Evolutionary conservation across 1,139 yeast species (phyloP).

Genomic region (Nakaseomyces uthaithaninus): DNA sequence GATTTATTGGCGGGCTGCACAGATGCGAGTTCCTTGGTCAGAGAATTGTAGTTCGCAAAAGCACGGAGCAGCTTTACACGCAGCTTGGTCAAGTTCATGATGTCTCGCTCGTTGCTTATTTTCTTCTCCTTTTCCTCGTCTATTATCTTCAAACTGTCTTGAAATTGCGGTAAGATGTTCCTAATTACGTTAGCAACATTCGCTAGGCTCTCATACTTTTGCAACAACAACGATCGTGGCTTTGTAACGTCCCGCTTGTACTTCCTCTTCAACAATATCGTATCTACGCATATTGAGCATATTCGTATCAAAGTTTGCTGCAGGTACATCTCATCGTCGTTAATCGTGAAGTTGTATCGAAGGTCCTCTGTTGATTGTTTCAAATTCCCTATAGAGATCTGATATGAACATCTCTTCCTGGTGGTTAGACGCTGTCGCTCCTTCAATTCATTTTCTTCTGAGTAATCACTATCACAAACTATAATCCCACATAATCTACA

Average conservation of each 20-base stretch:
- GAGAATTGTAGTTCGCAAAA: conserved; percentile 39
- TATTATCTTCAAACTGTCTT: conserved; percentile 32
- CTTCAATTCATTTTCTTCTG: conserved; percentile 13
- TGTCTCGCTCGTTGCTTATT: conserved; percentile 29
- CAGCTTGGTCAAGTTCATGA: conserved; percentile 34
- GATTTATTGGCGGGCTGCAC: conserved; percentile 31
- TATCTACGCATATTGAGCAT: conserved; percentile 61
- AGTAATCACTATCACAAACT: conserved; percentile 61
- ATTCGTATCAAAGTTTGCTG: conserved; percentile 35
- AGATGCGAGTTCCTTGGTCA: conserved; percentile 36
- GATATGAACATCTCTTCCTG: conserved; percentile 53
- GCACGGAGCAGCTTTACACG: conserved; percentile 39
- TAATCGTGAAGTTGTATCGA: conserved; percentile 14
- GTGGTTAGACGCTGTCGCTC: conserved; percentile 1
- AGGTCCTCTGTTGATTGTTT: conserved; percentile 27
- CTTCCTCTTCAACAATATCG: conserved; percentile 50
- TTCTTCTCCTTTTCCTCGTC: conserved; percentile 26
- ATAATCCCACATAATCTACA: conserved; percentile 77
- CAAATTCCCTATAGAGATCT: conserved; percentile 49
- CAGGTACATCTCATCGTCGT: not conserved
- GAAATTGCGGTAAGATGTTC: conserved; percentile 37
- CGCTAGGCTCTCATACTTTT: conserved; percentile 33
- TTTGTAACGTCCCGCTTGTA: conserved; percentile 35
- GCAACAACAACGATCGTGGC: conserved; percentile 23
- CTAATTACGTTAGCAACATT: conserved; percentile 35